Percentiles rank a stretch among this genome's conserved stretches.
Evolutionary conservation across 805 yeast genomes (phyloP).

Genomic region (Candida sithepensis): DNA sequence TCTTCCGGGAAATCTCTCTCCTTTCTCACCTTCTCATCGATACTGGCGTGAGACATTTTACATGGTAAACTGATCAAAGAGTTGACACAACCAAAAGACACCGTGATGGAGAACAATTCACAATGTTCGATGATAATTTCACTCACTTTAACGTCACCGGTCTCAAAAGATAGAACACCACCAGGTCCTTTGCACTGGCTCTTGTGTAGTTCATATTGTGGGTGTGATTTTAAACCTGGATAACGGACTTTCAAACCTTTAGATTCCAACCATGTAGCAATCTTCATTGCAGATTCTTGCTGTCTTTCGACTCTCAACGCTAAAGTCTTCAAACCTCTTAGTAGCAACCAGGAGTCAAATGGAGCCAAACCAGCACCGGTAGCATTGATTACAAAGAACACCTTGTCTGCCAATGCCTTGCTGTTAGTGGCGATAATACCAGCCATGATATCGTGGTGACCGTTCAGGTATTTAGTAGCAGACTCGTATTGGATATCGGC

Average conservation of each 20-base stretch:
- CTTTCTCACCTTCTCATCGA: slow-evolving; percentile 79
- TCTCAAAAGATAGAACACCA: slow-evolving; percentile 84
- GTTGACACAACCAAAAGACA: slow-evolving; percentile 92
- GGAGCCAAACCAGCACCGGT: slow-evolving; percentile 92
- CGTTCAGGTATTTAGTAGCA: slow-evolving; percentile 88
- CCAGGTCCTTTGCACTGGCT: slow-evolving; percentile 82
- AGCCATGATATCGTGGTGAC: slow-evolving; percentile 97
- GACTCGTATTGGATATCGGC: slow-evolving; percentile 92
- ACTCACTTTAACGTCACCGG: slow-evolving; percentile 65
- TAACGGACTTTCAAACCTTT: slow-evolving; percentile 76
- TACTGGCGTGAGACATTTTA: slow-evolving; percentile 95
- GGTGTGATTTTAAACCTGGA: slow-evolving; percentile 81
- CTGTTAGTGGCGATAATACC: slow-evolving; percentile 78
- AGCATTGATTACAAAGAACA: slow-evolving; percentile 79
- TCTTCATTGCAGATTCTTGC: slow-evolving; percentile 70
- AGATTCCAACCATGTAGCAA: slow-evolving; percentile 69
- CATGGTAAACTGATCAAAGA: slow-evolving; percentile 92
- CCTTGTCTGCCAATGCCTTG: slow-evolving; percentile 58
- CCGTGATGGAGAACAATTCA: slow-evolving; percentile 81
- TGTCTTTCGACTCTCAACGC: slow-evolving; percentile 85
- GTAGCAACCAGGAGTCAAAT: slow-evolving; percentile 85
- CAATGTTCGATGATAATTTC: slow-evolving; percentile 74
- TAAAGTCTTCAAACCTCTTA: slow-evolving; percentile 85
- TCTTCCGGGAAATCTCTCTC: slow-evolving; percentile 93
- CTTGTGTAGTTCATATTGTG: slow-evolving; percentile 75